Evolutionary conservation across 306 rosid genomes (phyloP), one percentile per base, ranked within the genome.

Genomic region (Rosa lucieae): DNA sequence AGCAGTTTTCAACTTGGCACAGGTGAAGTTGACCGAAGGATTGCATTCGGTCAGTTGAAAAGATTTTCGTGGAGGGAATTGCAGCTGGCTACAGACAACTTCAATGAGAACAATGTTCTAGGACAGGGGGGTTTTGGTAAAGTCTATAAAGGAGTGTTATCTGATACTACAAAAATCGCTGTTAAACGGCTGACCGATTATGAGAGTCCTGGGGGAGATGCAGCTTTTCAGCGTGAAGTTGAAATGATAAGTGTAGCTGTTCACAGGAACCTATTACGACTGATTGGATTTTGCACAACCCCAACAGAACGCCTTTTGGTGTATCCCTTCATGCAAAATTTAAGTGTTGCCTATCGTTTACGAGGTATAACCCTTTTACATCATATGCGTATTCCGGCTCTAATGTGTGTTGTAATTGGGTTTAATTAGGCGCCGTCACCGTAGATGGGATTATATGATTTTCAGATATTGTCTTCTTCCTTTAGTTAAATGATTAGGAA

Each of bases 41-140:
- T 96, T 84, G 92, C 97, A 73, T 96, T 96, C 86, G 98, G 97
- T 80, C 99, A 96, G 74, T 78, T 96, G 66, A 91, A 74, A 89
- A 86, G 99, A 79, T 96, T 96, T 89, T 85, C 89, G 48, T 93
- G 98, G 99, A 89, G 96, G 83, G 99, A 96, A 80, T 82, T 96
- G 74, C 99, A 93, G 86, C 70, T 93, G 56, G 98, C 99, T 62
- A 93, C 99, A 8, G 98, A 96, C 83, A 89, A 84, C 79, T 96
- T 96, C 83, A 91, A 88, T 49, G 98, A 96, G 84, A 91, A 89
- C 87, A 90, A 91, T 82, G 98, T 96, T 83, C 66, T 96, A 75
- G 99, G 99, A 75, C 99, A 93, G 85, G 99, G 99, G 84, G 99
- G 99, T 81, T 96, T 96, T 83, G 99, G 99, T 83, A 96, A 93